These are phyloP conservation scores for Aristolochia fimbriata DNA, from an alignment of 164 flowering plant genomes.

Conservation along the genomic window DNA sequence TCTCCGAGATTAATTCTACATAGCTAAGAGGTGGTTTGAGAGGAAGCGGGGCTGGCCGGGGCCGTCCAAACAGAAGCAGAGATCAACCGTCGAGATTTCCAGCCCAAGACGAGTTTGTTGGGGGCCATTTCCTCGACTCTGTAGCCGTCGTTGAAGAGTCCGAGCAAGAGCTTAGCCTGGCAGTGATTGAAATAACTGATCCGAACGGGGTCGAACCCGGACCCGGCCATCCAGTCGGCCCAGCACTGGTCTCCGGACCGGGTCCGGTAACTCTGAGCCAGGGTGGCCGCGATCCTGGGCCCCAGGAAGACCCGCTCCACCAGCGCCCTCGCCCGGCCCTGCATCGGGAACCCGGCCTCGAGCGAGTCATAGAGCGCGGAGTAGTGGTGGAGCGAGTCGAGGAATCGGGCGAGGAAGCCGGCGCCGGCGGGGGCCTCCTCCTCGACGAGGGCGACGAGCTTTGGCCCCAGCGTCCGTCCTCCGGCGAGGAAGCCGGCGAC, in stretches of 20 bases:
- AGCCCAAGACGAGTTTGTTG: conserved; percentile 52
- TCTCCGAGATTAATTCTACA: too few species aligned
- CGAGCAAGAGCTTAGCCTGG: conserved; percentile 65
- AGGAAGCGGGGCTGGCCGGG: background rate
- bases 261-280: conserved; percentile 37
- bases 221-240: conserved; percentile 40
- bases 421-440: conserved; percentile 27
- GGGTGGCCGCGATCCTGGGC: conserved; percentile 46
- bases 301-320: conserved; percentile 72
- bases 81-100: conserved; percentile 60
- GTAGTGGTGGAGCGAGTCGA: conserved; percentile 66
- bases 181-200: conserved; percentile 67
- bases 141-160: conserved; percentile 65
- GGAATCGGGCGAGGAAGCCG: conserved; percentile 49
- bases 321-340: conserved; percentile 40
- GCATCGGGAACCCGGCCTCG: conserved; percentile 71
- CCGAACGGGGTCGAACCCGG: conserved; percentile 28
- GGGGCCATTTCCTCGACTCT: conserved; percentile 43
- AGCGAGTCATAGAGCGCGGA: conserved; percentile 71
- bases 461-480: conserved; percentile 38
- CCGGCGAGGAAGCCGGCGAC: conserved; percentile 53
- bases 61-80: conserved; percentile 66
- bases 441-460: conserved; percentile 53
- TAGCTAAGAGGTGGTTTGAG: background rate
- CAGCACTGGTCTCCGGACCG: conserved; percentile 24